Evolutionary conservation across 2,329 filamentous ascomycete species (phyloP).

Genomic region (Zymoseptoria crescenta): DNA sequence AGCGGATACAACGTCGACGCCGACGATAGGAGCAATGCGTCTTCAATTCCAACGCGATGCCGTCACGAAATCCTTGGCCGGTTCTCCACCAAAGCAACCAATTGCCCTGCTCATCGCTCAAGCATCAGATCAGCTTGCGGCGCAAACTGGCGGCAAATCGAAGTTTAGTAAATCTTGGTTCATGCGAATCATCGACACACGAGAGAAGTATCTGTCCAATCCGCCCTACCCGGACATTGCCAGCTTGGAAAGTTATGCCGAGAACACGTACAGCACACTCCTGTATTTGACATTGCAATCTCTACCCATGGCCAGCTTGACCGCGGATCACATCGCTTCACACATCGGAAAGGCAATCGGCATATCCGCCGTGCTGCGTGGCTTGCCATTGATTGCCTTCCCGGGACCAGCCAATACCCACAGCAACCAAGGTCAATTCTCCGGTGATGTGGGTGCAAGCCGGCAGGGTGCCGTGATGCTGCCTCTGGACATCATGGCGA

Average conservation of each 20-base stretch:
- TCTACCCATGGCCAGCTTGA: conserved; percentile 70
- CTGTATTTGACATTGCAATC: conserved; percentile 80
- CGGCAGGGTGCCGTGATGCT: conserved; percentile 64
- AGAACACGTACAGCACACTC: conserved; percentile 89
- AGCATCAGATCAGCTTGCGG: conserved; percentile 53
- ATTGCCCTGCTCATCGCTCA: conserved; percentile 76
- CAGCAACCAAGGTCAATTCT: conserved; percentile 38
- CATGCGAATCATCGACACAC: conserved; percentile 65
- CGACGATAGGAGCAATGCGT: conserved; percentile 79
- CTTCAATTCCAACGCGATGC: conserved; percentile 94
- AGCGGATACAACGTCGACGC: conserved; percentile 79
- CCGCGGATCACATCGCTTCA: conserved; percentile 85
- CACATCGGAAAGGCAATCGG: conserved; percentile 93
- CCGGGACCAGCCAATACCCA: conserved; percentile 54
- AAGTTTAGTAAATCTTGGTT: conserved; percentile 50
- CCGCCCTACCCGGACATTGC: conserved; percentile 67
- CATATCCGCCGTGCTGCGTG: conserved; percentile 77
- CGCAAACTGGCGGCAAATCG: conserved; percentile 39
- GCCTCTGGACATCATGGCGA: conserved; percentile 83
- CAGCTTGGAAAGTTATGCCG: conserved; percentile 77
- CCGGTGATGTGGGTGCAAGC: conserved; percentile 33
- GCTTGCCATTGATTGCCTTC: conserved; percentile 80
- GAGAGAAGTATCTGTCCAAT: conserved; percentile 77
- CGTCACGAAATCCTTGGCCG: conserved; percentile 67
- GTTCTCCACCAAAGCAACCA: conserved; percentile 77